Evolutionary conservation across 352 stramenopile genomes (phyloP).

Genomic region (Pythium rishiriense): DNA sequence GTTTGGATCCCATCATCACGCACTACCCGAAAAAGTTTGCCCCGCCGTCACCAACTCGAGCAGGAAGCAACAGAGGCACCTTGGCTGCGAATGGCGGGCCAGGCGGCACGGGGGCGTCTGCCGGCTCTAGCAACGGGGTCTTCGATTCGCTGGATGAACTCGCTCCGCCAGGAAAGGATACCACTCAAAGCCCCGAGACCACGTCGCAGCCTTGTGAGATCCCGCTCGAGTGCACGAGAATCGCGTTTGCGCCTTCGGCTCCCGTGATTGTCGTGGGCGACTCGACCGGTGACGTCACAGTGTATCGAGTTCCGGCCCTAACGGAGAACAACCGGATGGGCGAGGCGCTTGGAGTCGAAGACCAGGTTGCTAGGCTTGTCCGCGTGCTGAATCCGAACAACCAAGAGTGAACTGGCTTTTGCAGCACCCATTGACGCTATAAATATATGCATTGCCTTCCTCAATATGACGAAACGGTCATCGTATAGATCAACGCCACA

Average conservation of each 20-base stretch:
- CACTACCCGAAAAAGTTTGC: conserved; percentile 68
- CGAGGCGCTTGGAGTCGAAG: conserved; percentile 36
- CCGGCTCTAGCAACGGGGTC: not conserved
- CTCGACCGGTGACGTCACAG: conserved; percentile 68
- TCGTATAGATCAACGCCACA: not conserved
- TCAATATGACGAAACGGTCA: not conserved
- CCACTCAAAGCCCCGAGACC: not conserved
- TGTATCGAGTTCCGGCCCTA: conserved; percentile 64
- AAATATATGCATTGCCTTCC: conserved; percentile 3
- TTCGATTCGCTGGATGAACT: conserved; percentile 19
- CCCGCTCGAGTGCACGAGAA: conserved; percentile 61
- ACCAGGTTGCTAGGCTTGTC: conserved; percentile 55
- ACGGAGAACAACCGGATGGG: conserved; percentile 19
- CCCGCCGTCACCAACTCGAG: conserved; percentile 10
- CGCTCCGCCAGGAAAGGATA: not conserved
- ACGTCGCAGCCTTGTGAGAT: conserved; percentile 32
- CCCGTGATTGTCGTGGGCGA: conserved; percentile 79
- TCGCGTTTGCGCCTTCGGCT: conserved; percentile 67
- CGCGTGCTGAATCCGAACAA: conserved; percentile 59
- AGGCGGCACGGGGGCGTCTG: not conserved
- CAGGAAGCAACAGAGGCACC: conserved; percentile 18
- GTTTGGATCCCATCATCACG: conserved; percentile 81
- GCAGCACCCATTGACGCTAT: not conserved
- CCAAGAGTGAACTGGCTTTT: conserved; percentile 30
- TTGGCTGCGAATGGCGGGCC: not conserved